Evolutionary conservation across 176 grass and related monocot species (phyloP).

Genomic region (Aechmea fasciata): DNA sequence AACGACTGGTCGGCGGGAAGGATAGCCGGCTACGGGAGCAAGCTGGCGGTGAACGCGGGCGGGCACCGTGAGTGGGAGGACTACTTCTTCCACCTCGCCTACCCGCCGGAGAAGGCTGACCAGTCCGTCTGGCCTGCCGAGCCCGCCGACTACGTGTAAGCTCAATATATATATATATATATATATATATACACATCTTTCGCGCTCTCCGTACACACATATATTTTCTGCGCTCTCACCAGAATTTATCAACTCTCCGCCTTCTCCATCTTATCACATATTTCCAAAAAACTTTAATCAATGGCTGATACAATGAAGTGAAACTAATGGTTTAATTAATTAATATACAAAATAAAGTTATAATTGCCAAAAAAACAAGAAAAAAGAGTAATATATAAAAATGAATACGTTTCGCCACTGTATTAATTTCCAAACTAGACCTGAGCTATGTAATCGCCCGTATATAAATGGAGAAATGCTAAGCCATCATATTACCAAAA

Average conservation of each 20-base stretch:
- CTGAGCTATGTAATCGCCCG: too few species aligned
- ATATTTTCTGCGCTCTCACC: neutral
- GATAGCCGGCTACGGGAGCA: conserved; percentile 67
- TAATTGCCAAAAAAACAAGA: too few species aligned
- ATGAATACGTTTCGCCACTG: neutral
- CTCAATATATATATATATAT: neutral
- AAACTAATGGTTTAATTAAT: too few species aligned
- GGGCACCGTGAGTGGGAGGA: conserved; percentile 82
- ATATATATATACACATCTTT: neutral
- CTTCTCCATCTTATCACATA: neutral
- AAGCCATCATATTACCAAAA: neutral
- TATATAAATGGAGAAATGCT: neutral
- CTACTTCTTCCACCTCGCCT: conserved; percentile 88
- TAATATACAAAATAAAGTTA: too few species aligned
- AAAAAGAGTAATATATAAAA: too few species aligned
- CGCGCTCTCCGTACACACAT: neutral
- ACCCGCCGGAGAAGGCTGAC: conserved; percentile 38
- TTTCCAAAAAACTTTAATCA: too few species aligned
- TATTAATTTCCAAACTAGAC: too few species aligned
- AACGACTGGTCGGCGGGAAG: conserved; percentile 59
- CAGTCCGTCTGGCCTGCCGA: conserved; percentile 43
- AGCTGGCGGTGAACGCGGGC: conserved; percentile 46
- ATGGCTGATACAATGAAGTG: too few species aligned
- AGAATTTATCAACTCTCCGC: neutral
- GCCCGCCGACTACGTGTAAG: conserved; percentile 43